Conservation (phyloP, 176 grass and related monocot species). For the Tillandsia fasciculata region DNA sequence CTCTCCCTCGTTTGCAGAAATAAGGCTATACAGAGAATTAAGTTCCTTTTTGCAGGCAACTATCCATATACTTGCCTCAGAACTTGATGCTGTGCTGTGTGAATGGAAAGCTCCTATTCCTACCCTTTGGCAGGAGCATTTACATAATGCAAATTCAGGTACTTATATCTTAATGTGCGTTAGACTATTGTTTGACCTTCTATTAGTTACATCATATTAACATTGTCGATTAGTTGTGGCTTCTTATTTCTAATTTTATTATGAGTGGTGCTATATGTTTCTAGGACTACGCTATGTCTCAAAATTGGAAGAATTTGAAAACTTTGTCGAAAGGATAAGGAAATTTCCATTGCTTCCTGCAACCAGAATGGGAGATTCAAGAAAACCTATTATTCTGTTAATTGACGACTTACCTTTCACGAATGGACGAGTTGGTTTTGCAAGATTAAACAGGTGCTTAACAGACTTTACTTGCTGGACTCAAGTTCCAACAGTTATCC, state of each 20-base stretch:
- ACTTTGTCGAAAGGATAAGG: slow-evolving; percentile 71
- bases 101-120: slow-evolving; percentile 90
- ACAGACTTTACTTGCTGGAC: slow-evolving; percentile 50
- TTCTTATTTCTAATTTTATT: slow-evolving; percentile 16
- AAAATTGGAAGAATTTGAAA: slow-evolving; percentile 96
- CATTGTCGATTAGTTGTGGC: neutral
- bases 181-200: too few species aligned
- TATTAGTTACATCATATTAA: neutral
- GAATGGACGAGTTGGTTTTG: slow-evolving; percentile 59
- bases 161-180: slow-evolving; percentile 4
- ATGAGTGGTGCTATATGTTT: slow-evolving; percentile 20
- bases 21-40: neutral
- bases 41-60: slow-evolving; percentile 37
- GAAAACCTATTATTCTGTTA: slow-evolving; percentile 56
- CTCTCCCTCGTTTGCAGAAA: too few species aligned
- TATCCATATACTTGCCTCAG: slow-evolving; percentile 52
- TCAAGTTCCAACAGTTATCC: slow-evolving; percentile 73
- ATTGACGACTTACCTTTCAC: slow-evolving; percentile 89
- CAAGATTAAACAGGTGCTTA: slow-evolving; percentile 76
- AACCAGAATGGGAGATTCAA: slow-evolving; percentile 30
- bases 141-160: slow-evolving; percentile 80
- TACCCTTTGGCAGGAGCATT: slow-evolving; percentile 79
- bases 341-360: slow-evolving; percentile 71
- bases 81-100: slow-evolving; percentile 59
- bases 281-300: slow-evolving; percentile 72